phyloP scores from a whole-genome alignment of 805 yeast species.

The Sugiyamaella mastotermitis region DNA sequence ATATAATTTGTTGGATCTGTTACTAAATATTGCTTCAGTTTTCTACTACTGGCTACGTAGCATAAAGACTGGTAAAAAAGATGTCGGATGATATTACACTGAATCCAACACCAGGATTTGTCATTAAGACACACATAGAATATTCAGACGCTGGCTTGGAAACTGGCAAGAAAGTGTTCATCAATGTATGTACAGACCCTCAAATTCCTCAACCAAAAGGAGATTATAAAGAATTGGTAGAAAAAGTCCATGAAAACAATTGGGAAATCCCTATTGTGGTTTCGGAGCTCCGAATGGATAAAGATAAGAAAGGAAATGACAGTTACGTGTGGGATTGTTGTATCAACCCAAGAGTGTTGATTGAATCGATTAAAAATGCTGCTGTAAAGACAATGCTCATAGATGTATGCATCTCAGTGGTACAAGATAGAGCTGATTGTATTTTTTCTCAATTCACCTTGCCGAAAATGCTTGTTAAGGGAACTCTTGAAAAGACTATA shows the following conservation, averaged over 20 bases:
- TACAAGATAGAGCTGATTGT: slow-evolving; percentile 49
- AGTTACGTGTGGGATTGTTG: slow-evolving; percentile 77
- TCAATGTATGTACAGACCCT: slow-evolving; percentile 66
- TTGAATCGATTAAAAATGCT: slow-evolving; percentile 52
- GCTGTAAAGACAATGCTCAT: slow-evolving; percentile 61
- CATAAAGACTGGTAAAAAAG: neutral
- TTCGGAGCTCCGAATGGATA: slow-evolving; percentile 46
- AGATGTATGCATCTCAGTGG: slow-evolving; percentile 81
- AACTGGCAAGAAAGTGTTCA: slow-evolving; percentile 57
- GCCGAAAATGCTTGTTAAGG: slow-evolving; percentile 73
- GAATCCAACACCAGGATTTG: slow-evolving; percentile 35
- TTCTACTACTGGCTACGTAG: too few relatives aligned
- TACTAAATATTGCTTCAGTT: too few relatives aligned
- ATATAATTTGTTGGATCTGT: too few relatives aligned
- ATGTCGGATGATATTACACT: slow-evolving; percentile 20
- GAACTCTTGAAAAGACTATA: slow-evolving; percentile 44
- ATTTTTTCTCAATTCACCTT: slow-evolving; percentile 56
- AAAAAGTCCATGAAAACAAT: slow-evolving; percentile 56
- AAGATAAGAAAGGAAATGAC: slow-evolving; percentile 59
- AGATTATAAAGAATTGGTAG: slow-evolving; percentile 50
- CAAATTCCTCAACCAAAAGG: slow-evolving; percentile 58
- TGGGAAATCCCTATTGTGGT: slow-evolving; percentile 73
- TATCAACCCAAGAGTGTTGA: slow-evolving; percentile 55
- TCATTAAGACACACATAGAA: neutral
- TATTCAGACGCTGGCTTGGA: neutral